These are phyloP conservation scores for Pythium aristosporum DNA, from an alignment of 352 stramenopile genomes.

Conservation along the genomic window DNA sequence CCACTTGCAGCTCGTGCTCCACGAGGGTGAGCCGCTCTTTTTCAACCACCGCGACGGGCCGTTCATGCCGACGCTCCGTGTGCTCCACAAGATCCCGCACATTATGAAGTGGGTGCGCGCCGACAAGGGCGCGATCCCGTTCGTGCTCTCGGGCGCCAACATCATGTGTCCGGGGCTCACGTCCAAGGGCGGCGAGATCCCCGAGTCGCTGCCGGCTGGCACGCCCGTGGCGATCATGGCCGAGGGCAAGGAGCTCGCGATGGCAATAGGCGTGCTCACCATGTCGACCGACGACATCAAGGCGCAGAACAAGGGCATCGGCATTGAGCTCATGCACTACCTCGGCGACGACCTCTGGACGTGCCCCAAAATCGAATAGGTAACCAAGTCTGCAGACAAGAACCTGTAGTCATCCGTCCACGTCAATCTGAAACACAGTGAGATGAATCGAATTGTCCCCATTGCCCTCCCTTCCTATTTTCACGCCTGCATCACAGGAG, in stretches of 20 bases:
- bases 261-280: conserved; percentile 95
- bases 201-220: conserved; percentile 78
- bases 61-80: conserved; percentile 95
- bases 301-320: conserved; percentile 95
- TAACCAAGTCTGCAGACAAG: neutral
- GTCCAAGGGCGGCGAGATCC: conserved; percentile 93
- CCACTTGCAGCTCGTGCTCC: conserved; percentile 89
- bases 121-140: conserved; percentile 98
- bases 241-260: conserved; percentile 96
- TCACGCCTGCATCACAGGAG: neutral
- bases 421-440: neutral
- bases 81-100: conserved; percentile 94
- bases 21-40: conserved; percentile 92
- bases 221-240: conserved; percentile 95
- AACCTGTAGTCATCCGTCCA: neutral
- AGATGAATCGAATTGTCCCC: neutral
- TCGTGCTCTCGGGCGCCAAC: conserved; percentile 96
- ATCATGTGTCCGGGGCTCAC: conserved; percentile 99
- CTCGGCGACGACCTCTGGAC: conserved; percentile 97
- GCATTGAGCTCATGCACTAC: conserved; percentile 96
- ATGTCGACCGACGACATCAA: conserved; percentile 96
- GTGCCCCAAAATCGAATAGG: conserved; percentile 63
- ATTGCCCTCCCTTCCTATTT: neutral
- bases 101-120: conserved; percentile 94
- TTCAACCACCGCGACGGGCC: conserved; percentile 96